phyloP scores from a whole-genome alignment of 2,329 filamentous ascomycete species.

The Exophiala bonariae region DNA sequence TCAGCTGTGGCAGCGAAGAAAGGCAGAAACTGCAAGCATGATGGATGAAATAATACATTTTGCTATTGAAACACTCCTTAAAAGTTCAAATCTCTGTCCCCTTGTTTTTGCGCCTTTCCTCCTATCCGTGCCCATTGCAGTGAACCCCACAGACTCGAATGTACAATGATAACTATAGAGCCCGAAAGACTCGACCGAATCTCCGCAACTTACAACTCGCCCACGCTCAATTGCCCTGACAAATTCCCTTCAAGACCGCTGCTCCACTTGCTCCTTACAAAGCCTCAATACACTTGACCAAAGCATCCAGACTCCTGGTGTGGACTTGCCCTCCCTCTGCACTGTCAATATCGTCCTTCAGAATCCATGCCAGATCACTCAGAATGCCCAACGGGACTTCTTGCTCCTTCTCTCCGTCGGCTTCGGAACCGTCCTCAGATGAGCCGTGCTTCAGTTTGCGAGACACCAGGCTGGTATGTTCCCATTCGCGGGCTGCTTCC shows the following conservation, averaged over 20 bases:
- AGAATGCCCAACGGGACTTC: slow-evolving; percentile 25
- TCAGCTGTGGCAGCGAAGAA: slow-evolving; percentile 11
- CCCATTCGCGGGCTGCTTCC: slow-evolving; percentile 85
- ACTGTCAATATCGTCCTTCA: slow-evolving; percentile 16
- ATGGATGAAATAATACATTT: background rate
- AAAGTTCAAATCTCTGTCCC: too few species aligned
- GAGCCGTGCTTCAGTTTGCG: slow-evolving; percentile 66
- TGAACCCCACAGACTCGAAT: too few species aligned
- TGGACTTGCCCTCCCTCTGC: slow-evolving; percentile 46
- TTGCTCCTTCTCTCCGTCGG: slow-evolving; percentile 49
- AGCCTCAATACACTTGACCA: slow-evolving; percentile 35
- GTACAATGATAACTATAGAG: too few species aligned
- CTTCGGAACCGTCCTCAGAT: slow-evolving; percentile 50
- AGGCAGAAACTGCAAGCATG: too few species aligned
- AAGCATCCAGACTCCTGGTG: slow-evolving; percentile 57
- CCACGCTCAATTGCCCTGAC: too few species aligned
- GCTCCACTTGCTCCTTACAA: too few species aligned
- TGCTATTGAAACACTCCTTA: background rate
- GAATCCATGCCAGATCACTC: slow-evolving; percentile 26
- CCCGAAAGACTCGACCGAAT: too few species aligned
- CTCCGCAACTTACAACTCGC: too few species aligned
- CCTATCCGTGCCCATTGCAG: too few species aligned
- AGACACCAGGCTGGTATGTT: slow-evolving; percentile 87
- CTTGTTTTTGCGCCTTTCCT: too few species aligned
- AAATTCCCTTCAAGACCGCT: too few species aligned